Percentiles rank a stretch among this genome's conserved stretches.
phyloP scores from a whole-genome alignment of 2,329 filamentous ascomycete species.

The Aureobasidium melanogenum region DNA sequence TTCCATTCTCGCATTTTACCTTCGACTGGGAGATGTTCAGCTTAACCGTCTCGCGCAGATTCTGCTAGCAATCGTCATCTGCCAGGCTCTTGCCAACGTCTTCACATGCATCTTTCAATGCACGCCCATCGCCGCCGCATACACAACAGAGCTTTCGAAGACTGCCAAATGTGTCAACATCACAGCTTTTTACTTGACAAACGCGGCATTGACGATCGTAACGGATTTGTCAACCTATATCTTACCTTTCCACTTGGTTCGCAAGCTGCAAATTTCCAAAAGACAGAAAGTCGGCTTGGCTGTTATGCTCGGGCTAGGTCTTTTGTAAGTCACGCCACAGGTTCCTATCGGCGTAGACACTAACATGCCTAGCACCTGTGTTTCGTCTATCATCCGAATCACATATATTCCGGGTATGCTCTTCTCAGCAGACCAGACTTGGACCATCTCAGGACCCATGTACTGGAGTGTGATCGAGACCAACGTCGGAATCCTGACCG shows the following conservation, averaged over 20 bases:
- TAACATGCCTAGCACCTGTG: not conserved
- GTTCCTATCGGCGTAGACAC: not conserved
- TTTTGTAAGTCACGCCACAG: not conserved
- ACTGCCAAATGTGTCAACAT: slow-evolving; percentile 1
- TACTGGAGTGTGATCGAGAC: slow-evolving; percentile 29
- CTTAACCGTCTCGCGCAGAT: not conserved
- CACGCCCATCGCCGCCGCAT: not conserved
- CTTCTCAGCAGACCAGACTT: not conserved
- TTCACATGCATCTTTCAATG: slow-evolving; percentile 7
- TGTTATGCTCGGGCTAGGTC: not conserved
- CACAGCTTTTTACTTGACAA: not conserved
- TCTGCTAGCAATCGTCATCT: not conserved
- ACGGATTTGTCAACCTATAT: slow-evolving; percentile 5
- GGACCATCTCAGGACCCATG: slow-evolving; percentile 1
- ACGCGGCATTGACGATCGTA: not conserved
- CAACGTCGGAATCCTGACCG: slow-evolving; percentile 29
- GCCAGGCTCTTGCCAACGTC: slow-evolving; percentile 4
- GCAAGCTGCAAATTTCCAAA: not conserved
- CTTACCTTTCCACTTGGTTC: not conserved
- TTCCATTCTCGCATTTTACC: slow-evolving; percentile 3
- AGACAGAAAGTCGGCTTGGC: not conserved
- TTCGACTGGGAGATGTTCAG: not conserved
- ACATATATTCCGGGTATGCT: slow-evolving; percentile 8
- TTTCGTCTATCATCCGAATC: not conserved
- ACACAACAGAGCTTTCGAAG: not conserved